Evolutionary conservation across 305 asterid species (phyloP), one percentile per base, ranked within the genome.

Genomic region (Fraxinus platypoda): DNA sequence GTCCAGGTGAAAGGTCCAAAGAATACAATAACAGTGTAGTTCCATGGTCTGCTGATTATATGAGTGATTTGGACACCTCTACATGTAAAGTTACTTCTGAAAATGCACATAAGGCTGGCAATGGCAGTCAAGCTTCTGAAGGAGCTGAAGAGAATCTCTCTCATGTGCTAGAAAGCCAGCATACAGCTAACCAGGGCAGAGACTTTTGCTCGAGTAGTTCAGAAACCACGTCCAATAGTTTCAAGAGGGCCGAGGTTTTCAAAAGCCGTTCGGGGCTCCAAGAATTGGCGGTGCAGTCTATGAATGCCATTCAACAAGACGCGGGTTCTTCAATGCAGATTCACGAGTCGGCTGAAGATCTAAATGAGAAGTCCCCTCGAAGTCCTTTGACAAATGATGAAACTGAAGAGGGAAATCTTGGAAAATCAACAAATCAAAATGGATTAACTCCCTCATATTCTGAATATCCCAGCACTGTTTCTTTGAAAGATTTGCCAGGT

Each of bases 211-310:
- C 31, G 54, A 75, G 84, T 82, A 82, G 83, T 74, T 57, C 83
- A 59, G 88, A 81, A 37, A 81, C 30, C 75, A 82, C 77, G 68
- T 75, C 90, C 23, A 54, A 83, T 78, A 25, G 85, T 64, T 75
- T 88, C 77, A 88, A 74, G 33, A 85, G 83, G 85, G 86, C 43
- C 12, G 92, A 90, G 6, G 87, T 89, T 82, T 92, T 86, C 83
- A 87, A 85, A 71, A 93, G 98, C 88, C 92, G 94, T 85, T 83
- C 86, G 90, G 95, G 89, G 88, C 89, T 93, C 21, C 57, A 84
- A 1, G 90, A 90, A 78, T 83, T 93, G 75, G 85, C 88, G 0
- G 76, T 78, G 75, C 91, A 85, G 76, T 87, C 87, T 12, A 81
- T 81, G 17, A 83, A 81, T n/a, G 85, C 76, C 1, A 80, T 87